Evolutionary conservation across 495 filamentous ascomycete species (phyloP), one percentile per base, ranked within the genome.

Genomic region (Penicillium cataractarum): DNA sequence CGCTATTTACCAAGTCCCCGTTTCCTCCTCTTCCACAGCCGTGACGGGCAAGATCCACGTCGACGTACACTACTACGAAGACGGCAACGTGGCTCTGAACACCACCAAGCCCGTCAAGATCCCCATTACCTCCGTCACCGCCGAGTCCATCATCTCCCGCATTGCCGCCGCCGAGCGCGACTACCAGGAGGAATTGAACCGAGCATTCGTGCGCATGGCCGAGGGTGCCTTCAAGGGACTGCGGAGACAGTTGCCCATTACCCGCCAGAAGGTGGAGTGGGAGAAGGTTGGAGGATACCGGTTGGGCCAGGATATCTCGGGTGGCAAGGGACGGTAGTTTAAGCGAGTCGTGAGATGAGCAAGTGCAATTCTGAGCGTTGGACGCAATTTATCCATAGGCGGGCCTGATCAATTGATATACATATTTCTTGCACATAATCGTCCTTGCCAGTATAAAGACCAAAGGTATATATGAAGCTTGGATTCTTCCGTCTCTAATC

Each of bases 181-280:
- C 74, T 97, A 97, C 76, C 96, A 99, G 77, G 94, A 97, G 78
- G 92, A 97, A 63, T 80, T 99, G 67, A 98, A 97, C 78, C 81
- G 87, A 67, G 93, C 91, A 4, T 99, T 99, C 74, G 87, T 86
- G 9, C 86, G 82, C 61, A 81, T 98, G 74, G 92, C 91, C 67
- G 95, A 99, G 80, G 94, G 92, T 2, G 89, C 91, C 5, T 99
- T 99, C 78, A 98, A 98, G 86, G 84, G 86, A 13, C 79, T 99
- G 69, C 85, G 96, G 66, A 85, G 96, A 74, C 96, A 98, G 76
- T 78, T 99, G 71, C 96, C 96, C 8, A 90, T 99, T 42, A 98
- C 95, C 60, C 86, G 96, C 74, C 96, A 99, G 82, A 97, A 97
- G 84, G 92, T 99, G 55, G 95, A 98, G 77, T 99, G 96, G 96